These are phyloP conservation scores for Raffaelea albimanens DNA, from an alignment of 2,329 filamentous ascomycete species.

Conservation along the genomic window DNA sequence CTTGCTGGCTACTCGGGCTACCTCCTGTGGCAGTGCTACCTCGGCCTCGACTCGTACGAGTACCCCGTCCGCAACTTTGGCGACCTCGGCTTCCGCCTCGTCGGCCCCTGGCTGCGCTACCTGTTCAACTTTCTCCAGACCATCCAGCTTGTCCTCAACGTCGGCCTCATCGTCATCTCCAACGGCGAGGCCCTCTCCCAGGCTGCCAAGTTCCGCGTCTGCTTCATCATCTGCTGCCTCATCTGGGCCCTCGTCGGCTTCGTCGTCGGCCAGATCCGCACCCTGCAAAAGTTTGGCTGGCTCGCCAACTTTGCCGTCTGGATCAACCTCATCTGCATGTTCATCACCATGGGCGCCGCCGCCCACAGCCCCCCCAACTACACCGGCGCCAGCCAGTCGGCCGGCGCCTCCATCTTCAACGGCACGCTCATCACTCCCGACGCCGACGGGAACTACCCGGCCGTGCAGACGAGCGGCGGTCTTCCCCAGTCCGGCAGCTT, in stretches of 20 bases:
- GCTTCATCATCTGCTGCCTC: constrained; percentile 42
- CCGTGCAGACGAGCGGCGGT: constrained; percentile 28
- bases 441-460: constrained; percentile 20
- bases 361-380: constrained; percentile 41
- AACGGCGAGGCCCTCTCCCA: constrained; percentile 47
- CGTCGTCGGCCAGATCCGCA: constrained; percentile 44
- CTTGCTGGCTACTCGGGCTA: constrained; percentile 33
- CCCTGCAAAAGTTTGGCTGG: constrained; percentile 43
- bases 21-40: constrained; percentile 33
- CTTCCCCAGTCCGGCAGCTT: constrained; percentile 33
- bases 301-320: constrained; percentile 46
- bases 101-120: constrained; percentile 33
- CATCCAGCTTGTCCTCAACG: constrained; percentile 38
- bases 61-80: constrained; percentile 37
- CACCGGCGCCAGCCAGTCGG: constrained; percentile 19
- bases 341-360: constrained; percentile 45
- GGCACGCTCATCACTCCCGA: constrained; percentile 22
- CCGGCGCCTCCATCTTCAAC: constrained; percentile 18
- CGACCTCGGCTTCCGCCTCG: constrained; percentile 38
- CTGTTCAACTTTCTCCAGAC: constrained; percentile 38
- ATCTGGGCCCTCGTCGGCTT: constrained; percentile 42
- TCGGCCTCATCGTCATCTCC: constrained; percentile 40
- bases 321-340: constrained; percentile 44
- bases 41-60: constrained; percentile 35
- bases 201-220: constrained; percentile 37